Percentiles rank a stretch among this genome's conserved stretches.
Evolutionary conservation across 805 yeast species (phyloP).

Genomic region (Candida nonsorbophila): DNA sequence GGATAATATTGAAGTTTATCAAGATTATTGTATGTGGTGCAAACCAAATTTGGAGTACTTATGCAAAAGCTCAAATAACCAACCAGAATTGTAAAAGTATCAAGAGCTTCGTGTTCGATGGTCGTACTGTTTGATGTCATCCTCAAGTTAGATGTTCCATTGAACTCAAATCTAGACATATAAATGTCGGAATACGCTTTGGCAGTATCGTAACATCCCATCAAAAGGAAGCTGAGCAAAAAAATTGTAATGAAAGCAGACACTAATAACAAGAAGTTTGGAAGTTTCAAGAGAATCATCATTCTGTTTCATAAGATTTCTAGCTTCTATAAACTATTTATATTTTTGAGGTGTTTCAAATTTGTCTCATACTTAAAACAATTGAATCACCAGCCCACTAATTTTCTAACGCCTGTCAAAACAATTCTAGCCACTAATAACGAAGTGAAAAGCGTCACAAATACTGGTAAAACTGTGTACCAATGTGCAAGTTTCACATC

Average conservation of each 20-base stretch:
- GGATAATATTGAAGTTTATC: slow-evolving; percentile 13
- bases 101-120: slow-evolving; percentile 21
- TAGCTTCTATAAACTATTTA: neutral
- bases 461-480: slow-evolving; percentile 11
- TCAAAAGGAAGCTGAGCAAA: slow-evolving; percentile 47
- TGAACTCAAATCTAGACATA: slow-evolving; percentile 45
- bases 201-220: slow-evolving; percentile 46
- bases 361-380: too few relatives aligned
- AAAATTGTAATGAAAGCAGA: slow-evolving; percentile 45
- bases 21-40: slow-evolving; percentile 27
- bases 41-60: slow-evolving; percentile 25
- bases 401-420: too few relatives aligned
- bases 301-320: slow-evolving; percentile 2
- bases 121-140: slow-evolving; percentile 7
- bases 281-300: slow-evolving; percentile 7
- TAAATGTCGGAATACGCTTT: slow-evolving; percentile 44
- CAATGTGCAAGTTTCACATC: slow-evolving; percentile 17
- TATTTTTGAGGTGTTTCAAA: slow-evolving; percentile 2
- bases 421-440: slow-evolving; percentile 8
- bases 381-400: too few relatives aligned
- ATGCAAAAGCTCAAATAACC: slow-evolving; percentile 59
- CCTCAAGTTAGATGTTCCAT: slow-evolving; percentile 20
- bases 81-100: slow-evolving; percentile 39
- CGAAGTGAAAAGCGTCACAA: slow-evolving; percentile 6
- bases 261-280: slow-evolving; percentile 25